These are phyloP conservation scores for Yamadazyma dendronema DNA, from an alignment of 1,139 yeast genomes.

Conservation along the genomic window DNA sequence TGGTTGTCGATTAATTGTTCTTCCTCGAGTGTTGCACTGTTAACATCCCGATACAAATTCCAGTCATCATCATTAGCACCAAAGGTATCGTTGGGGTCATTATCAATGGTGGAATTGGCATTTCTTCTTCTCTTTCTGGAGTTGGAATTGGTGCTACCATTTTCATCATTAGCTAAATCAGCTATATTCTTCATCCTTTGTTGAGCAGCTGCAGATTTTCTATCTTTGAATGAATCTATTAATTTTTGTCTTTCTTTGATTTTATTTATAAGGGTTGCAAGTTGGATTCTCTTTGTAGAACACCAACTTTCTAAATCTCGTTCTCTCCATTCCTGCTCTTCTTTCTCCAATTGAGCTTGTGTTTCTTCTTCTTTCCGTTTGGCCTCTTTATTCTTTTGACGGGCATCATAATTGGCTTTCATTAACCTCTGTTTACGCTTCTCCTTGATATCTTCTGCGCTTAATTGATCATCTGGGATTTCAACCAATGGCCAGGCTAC, in stretches of 20 bases:
- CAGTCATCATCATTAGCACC: slow-evolving; percentile 97
- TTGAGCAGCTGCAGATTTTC: slow-evolving; percentile 91
- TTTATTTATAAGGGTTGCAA: slow-evolving; percentile 54
- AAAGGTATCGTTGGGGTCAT: slow-evolving; percentile 90
- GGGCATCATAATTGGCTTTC: slow-evolving; percentile 87
- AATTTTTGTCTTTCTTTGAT: slow-evolving; percentile 70
- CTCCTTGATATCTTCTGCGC: slow-evolving; percentile 79
- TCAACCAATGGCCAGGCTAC: slow-evolving; percentile 74
- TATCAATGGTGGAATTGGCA: slow-evolving; percentile 66
- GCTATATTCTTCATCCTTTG: slow-evolving; percentile 91
- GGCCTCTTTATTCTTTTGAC: slow-evolving; percentile 78
- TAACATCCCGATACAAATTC: slow-evolving; percentile 85
- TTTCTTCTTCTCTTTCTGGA: slow-evolving; percentile 52
- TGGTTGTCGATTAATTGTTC: slow-evolving; percentile 71
- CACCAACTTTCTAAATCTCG: slow-evolving; percentile 81
- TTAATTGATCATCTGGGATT: slow-evolving; percentile 77
- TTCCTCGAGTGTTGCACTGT: slow-evolving; percentile 68
- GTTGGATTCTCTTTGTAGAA: slow-evolving; percentile 59
- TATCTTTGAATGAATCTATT: slow-evolving; percentile 76
- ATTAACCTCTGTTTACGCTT: slow-evolving; percentile 79
- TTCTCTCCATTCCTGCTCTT: slow-evolving; percentile 77
- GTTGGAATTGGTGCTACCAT: slow-evolving; percentile 37
- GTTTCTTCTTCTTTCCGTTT: slow-evolving; percentile 56
- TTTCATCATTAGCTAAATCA: slow-evolving; percentile 75
- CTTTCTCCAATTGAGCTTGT: slow-evolving; percentile 51